Evolutionary conservation across 805 yeast species (phyloP), one percentile per base, ranked within the genome.

Genomic region (Jamesozyma jinghongensis): DNA sequence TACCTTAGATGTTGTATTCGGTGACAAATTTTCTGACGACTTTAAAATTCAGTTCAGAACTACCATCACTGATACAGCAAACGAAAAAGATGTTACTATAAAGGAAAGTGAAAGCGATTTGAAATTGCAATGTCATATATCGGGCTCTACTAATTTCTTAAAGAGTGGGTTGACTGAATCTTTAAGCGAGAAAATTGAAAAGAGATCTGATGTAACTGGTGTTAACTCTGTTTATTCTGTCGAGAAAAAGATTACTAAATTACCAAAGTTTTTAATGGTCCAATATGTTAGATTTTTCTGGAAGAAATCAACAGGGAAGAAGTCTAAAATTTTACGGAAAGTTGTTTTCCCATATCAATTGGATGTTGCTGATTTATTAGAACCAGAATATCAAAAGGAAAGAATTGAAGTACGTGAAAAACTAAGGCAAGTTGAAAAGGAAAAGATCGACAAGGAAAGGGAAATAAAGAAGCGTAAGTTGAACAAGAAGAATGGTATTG

Each of bases 261-360:
- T 92, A 49, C 99, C 99, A 44, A 81, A 84, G 56, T 81, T 81
- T 58, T 70, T 92, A 51, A 84, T 90, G 8, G 86, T 92, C 32
- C 94, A 92, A 59, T 92, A 84, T 64, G 92, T 92, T 47, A 75
- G 99, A 57, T 92, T 92, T 60, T 92, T 79, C 63, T 92, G 98
- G 98, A 85, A 90, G 59, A 76, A 90, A 57, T 94, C 90, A 43
- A 84, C 94, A 3, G 77, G 76, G 49, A 84, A 82, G 64, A 92
- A 92, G 67, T 83, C 95, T 16, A 92, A 92, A 65, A 92, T 92
- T 58, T 71, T 92, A 60, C 79, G 98, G 60, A 86, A 82, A 66
- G 98, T 92, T 19, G 84, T 81, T 48, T 92, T 92, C 67, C 99
- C 99, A 32, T 84, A 87, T 65, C 92, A 85, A 62, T 68, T 90